Base-by-base conservation (phyloP, 805 yeast genomes). In the Pichia eremophila region DNA sequence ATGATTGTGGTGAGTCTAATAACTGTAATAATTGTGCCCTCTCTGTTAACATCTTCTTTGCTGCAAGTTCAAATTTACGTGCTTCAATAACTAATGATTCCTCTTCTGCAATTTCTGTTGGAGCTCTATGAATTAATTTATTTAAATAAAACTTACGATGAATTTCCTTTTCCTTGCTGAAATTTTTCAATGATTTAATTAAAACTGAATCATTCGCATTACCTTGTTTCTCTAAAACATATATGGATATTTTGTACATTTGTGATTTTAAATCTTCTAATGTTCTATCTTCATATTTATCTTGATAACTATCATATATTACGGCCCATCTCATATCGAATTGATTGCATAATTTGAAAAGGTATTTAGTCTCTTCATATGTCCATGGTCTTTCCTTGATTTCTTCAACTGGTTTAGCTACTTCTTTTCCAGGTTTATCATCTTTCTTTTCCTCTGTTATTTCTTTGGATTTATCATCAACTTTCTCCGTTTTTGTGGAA, bases 41-140 rank as follows among this genome's bases (percentile, higher is more conserved):
- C 62, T 93, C 99, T 43, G 73, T 68, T 46, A 89, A 73, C 72
- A 91, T 85, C 63, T 86, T 85, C 68, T 88, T 90, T 0, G 97
- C 95, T 2, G 95, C 86, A 48, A 88, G 77, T 60, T 93, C 98
- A 52, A 93, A 86, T 54, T 91, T 81, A 43, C 95, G 77, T 3
- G 97, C 95, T 62, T 93, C 99, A 31, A 91, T 81, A 11, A 93
- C 86, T 44, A 93, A 70, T 0, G 95, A 88, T 63, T 93, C 98
- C 61, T 93, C 99, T 67, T 93, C 99, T 0, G 98, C 98, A 41
- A 93, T 86, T 62, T 93, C 99, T 0, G 97, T 95, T 1, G 99
- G 97, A 3, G 91, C 80, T 55, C 99, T 71, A 36, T 80, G 79
- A 40, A 91, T 71, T 37, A 93, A 68, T 51, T 86, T 78, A 56